Evolutionary conservation across 2,329 filamentous ascomycete species (phyloP).

Genomic region (Beauveria brongniartii): DNA sequence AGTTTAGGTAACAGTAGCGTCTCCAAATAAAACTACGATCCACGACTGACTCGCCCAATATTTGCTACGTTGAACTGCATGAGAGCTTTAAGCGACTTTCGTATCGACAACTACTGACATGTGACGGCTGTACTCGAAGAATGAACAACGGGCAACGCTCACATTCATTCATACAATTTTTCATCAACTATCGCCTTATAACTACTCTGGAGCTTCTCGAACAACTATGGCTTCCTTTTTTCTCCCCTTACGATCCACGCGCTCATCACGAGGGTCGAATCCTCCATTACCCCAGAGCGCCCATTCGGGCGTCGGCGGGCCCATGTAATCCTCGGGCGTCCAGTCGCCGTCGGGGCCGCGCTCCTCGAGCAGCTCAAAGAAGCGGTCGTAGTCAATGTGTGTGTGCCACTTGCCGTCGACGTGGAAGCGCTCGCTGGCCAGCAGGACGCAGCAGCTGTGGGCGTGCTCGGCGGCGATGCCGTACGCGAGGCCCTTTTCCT

Average conservation of each 20-base stretch:
- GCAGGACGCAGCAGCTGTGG: constrained; percentile 84
- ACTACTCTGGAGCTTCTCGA: constrained; percentile 21
- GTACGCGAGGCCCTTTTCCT: constrained; percentile 65
- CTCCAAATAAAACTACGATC: constrained; percentile 21
- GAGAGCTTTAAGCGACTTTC: not conserved
- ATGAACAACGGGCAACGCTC: not conserved
- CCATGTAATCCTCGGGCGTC: constrained; percentile 85
- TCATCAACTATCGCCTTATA: not conserved
- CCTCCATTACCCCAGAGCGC: constrained; percentile 90
- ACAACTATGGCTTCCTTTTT: constrained; percentile 41
- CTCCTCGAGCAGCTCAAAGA: constrained; percentile 77
- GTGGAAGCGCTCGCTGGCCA: constrained; percentile 75
- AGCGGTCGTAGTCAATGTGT: constrained; percentile 79
- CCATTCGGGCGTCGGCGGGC: constrained; percentile 80
- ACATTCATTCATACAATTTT: not conserved
- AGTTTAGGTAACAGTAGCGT: no score
- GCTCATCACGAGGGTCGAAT: constrained; percentile 82
- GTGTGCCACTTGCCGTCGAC: constrained; percentile 81
- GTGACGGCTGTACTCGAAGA: not conserved
- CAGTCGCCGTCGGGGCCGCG: constrained; percentile 60
- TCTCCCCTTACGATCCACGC: constrained; percentile 80
- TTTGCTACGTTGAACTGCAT: not conserved
- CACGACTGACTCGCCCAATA: constrained; percentile 1
- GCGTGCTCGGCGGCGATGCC: constrained; percentile 93
- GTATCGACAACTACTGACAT: not conserved